Evolutionary conservation across 805 yeast genomes (phyloP).

Genomic region (Candida qinlingensis): DNA sequence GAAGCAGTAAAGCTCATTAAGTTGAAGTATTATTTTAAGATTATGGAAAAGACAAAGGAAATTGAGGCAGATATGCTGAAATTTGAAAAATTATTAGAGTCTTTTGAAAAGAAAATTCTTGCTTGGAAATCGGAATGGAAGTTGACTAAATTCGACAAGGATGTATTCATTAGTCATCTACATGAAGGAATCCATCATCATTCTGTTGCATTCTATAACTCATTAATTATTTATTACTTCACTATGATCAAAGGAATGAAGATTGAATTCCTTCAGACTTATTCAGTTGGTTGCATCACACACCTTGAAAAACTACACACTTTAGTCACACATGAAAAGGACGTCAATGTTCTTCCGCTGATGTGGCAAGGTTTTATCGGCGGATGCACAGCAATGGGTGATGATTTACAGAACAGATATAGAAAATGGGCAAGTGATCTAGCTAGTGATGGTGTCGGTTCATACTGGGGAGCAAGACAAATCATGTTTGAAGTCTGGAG

Average conservation of each 20-base stretch:
- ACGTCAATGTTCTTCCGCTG: conserved; percentile 62
- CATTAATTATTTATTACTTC: conserved; percentile 64
- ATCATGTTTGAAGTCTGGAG: conserved; percentile 86
- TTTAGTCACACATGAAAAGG: conserved; percentile 41
- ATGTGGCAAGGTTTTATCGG: conserved; percentile 90
- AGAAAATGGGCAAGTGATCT: conserved; percentile 55
- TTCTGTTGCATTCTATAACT: conserved; percentile 71
- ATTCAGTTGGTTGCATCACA: conserved; percentile 54
- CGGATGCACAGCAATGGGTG: conserved; percentile 69
- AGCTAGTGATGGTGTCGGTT: conserved; percentile 58
- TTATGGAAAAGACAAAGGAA: neutral
- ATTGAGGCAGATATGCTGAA: conserved; percentile 17
- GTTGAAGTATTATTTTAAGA: conserved; percentile 44
- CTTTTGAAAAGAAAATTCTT: conserved; percentile 45
- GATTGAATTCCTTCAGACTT: conserved; percentile 53
- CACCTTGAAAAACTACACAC: conserved; percentile 60
- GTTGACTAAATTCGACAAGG: conserved; percentile 32
- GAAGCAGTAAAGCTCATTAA: conserved; percentile 66
- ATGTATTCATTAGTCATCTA: conserved; percentile 24
- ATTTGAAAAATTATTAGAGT: conserved; percentile 16
- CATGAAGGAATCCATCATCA: conserved; percentile 78
- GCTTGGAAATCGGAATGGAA: conserved; percentile 79
- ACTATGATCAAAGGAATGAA: conserved; percentile 53
- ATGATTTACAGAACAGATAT: conserved; percentile 56
- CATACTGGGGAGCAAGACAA: conserved; percentile 82